Conservation (phyloP, 2,329 filamentous ascomycete species). For the Clarireedia hainanense region DNA sequence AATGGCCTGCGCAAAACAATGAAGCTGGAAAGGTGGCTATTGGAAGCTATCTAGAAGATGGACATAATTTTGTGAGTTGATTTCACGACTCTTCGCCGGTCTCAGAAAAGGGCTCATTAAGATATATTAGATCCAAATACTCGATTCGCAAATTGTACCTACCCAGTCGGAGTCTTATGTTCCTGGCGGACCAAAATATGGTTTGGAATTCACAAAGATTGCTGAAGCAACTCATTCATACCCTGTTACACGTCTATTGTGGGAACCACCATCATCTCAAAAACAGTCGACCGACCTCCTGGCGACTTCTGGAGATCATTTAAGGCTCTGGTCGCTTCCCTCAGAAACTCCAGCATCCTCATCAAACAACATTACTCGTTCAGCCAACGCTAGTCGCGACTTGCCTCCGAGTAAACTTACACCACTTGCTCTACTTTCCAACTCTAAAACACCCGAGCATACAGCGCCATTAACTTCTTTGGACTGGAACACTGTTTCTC, state of each 20-base stretch:
- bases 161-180: constrained; percentile 61
- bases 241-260: constrained; percentile 87
- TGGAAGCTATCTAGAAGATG: constrained; percentile 94
- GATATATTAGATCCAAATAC: constrained; percentile 77
- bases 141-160: constrained; percentile 73
- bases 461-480: constrained; percentile 93
- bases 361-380: constrained; percentile 60
- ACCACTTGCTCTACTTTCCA: constrained; percentile 84
- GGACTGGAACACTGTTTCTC: constrained; percentile 96
- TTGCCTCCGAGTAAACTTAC: constrained; percentile 71
- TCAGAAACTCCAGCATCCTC: constrained; percentile 48
- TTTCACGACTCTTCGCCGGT: neutral
- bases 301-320: constrained; percentile 89
- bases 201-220: constrained; percentile 83
- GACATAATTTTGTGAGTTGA: constrained; percentile 81
- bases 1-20: constrained; percentile 77
- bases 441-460: constrained; percentile 97
- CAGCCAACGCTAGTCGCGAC: constrained; percentile 49
- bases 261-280: constrained; percentile 91
- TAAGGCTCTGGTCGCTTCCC: constrained; percentile 89
- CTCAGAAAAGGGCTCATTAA: neutral
- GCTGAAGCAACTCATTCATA: constrained; percentile 98
- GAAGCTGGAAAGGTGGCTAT: constrained; percentile 88
- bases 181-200: constrained; percentile 64
- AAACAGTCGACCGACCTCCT: constrained; percentile 94